Evolutionary conservation across 78 protist species (phyloP).

Genomic region (Goniomonas avonlea): DNA sequence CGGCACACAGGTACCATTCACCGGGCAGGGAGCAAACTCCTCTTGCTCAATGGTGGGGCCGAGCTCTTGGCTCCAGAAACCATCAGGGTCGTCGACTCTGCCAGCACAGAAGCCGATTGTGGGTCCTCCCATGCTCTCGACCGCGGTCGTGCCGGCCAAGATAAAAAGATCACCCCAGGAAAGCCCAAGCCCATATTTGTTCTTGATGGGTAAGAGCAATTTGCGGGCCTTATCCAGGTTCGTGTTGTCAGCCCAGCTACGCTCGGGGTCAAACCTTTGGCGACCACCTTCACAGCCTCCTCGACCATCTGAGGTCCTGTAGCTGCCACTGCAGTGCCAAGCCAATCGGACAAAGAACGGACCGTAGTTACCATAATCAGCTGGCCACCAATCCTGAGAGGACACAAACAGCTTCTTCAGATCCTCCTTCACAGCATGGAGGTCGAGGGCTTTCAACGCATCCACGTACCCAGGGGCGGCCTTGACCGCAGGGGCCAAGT

Average conservation of each 20-base stretch:
- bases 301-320: constrained; percentile 40
- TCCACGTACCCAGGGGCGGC: background rate
- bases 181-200: constrained; percentile 40
- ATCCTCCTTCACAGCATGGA: constrained; percentile 21
- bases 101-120: constrained; percentile 41
- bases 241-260: constrained; percentile 50
- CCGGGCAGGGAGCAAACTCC: background rate
- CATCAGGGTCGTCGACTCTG: constrained; percentile 23
- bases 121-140: constrained; percentile 34
- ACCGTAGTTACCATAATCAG: constrained; percentile 45
- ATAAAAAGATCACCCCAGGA: constrained; percentile 60
- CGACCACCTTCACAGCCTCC: constrained; percentile 43
- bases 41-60: background rate
- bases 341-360: constrained; percentile 45
- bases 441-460: background rate
- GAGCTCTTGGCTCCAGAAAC: background rate
- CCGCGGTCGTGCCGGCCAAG: constrained; percentile 42
- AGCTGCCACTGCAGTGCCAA: constrained; percentile 45
- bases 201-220: constrained; percentile 46
- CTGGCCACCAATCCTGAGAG: constrained; percentile 42
- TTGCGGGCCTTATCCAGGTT: constrained; percentile 50
- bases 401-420: background rate
- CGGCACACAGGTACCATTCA: constrained; percentile 8
- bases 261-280: constrained; percentile 6
- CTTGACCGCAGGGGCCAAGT: no score